phyloP scores from a whole-genome alignment of 352 stramenopile genomes.

The Peronosclerospora sorghi region DNA sequence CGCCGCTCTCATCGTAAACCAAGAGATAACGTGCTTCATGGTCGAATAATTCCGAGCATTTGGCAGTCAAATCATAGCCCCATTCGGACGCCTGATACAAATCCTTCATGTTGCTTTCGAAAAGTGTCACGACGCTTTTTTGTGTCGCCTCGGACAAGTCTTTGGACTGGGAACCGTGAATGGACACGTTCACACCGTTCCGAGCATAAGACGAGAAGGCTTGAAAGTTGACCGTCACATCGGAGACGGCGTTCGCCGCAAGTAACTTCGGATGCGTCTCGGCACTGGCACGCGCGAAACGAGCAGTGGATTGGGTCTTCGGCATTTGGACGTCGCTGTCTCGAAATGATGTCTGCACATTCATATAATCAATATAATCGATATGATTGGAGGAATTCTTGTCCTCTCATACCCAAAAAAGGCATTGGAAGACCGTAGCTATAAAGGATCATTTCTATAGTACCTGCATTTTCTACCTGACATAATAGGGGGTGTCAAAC shows the following conservation, averaged over 20 bases:
- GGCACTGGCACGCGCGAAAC: neutral
- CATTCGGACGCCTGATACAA: conserved; percentile 84
- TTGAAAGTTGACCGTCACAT: conserved; percentile 57
- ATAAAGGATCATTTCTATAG: too few species aligned
- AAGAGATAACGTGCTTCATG: conserved; percentile 82
- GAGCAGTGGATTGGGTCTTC: neutral
- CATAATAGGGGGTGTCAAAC: too few species aligned
- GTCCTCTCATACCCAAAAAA: too few species aligned
- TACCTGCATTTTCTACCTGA: too few species aligned
- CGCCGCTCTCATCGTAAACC: conserved; percentile 17
- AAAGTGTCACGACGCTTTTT: conserved; percentile 50
- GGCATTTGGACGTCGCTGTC: too few species aligned
- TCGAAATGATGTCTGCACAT: too few species aligned
- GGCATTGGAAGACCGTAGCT: too few species aligned
- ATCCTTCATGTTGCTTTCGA: conserved; percentile 87
- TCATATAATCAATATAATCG: too few species aligned
- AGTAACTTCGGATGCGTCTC: conserved; percentile 18
- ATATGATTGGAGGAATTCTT: too few species aligned
- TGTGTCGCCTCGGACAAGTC: conserved; percentile 23
- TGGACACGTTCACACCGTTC: conserved; percentile 30
- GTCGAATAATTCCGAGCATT: conserved; percentile 79
- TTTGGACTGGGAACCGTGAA: conserved; percentile 32
- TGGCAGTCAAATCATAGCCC: conserved; percentile 83
- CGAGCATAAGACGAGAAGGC: conserved; percentile 44
- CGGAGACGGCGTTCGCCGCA: conserved; percentile 34